These are phyloP conservation scores for Phytophthora sansomeana DNA, from an alignment of 352 stramenopile species.

Conservation along the genomic window DNA sequence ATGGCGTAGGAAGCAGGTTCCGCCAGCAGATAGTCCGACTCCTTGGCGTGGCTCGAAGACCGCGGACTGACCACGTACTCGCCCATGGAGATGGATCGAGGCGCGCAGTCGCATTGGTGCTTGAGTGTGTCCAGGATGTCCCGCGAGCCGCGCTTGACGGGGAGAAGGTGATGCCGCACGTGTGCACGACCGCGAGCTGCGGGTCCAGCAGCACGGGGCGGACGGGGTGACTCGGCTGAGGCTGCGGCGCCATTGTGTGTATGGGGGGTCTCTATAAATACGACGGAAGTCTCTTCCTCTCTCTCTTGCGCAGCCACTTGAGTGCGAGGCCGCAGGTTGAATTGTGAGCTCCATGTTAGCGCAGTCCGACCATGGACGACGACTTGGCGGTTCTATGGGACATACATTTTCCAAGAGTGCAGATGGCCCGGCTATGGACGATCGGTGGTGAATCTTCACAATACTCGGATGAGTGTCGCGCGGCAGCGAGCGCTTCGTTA, in stretches of 20 bases:
- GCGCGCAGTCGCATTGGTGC: constrained; percentile 69
- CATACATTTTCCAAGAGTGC: constrained; percentile 2
- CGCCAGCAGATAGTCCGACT: constrained; percentile 34
- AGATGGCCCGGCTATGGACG: not conserved
- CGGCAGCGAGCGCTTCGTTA: not conserved
- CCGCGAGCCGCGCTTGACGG: constrained; percentile 49
- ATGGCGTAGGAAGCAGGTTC: constrained; percentile 31
- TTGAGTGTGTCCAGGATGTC: constrained; percentile 67
- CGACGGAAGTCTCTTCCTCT: not conserved
- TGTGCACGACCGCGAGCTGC: constrained; percentile 39
- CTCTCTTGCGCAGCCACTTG: constrained; percentile 5
- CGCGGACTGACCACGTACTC: constrained; percentile 78
- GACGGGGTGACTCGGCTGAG: constrained; percentile 9
- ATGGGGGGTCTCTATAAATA: not conserved
- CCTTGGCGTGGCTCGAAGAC: constrained; percentile 20
- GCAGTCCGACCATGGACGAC: constrained; percentile 24
- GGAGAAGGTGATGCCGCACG: constrained; percentile 48
- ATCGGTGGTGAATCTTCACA: constrained; percentile 11
- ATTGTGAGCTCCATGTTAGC: constrained; percentile 14
- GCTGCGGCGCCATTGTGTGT: constrained; percentile 21
- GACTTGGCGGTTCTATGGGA: constrained; percentile 25
- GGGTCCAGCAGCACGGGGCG: constrained; percentile 23
- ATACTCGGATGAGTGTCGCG: not conserved
- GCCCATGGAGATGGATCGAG: constrained; percentile 72
- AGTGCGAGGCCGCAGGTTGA: constrained; percentile 15